phyloP scores from a whole-genome alignment of 1,139 yeast genomes.

The Eremothecium sinecaudum region DNA sequence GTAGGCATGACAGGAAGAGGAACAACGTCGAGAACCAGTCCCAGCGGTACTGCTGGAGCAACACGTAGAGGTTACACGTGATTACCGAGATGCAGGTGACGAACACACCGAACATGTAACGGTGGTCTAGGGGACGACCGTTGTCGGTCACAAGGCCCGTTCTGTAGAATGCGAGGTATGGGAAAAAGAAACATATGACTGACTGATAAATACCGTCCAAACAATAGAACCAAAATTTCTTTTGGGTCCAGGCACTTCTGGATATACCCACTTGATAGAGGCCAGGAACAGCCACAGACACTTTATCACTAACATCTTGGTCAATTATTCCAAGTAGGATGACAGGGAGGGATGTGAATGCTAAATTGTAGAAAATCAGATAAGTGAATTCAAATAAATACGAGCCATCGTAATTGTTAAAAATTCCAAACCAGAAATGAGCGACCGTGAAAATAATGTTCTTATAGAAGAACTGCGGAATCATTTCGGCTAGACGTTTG shows the following conservation, averaged over 20 bases:
- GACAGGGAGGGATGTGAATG: slow-evolving; percentile 89
- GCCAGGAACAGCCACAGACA: slow-evolving; percentile 83
- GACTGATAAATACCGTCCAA: slow-evolving; percentile 86
- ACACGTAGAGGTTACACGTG: slow-evolving; percentile 69
- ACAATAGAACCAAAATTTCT: slow-evolving; percentile 78
- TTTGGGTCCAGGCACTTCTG: slow-evolving; percentile 70
- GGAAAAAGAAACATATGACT: slow-evolving; percentile 74
- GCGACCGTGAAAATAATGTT: slow-evolving; percentile 83
- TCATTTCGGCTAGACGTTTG: slow-evolving; percentile 84
- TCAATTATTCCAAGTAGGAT: slow-evolving; percentile 85
- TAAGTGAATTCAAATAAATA: slow-evolving; percentile 88
- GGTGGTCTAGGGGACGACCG: slow-evolving; percentile 69
- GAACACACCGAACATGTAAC: slow-evolving; percentile 76
- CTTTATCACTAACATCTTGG: slow-evolving; percentile 80
- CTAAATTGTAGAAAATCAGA: slow-evolving; percentile 85
- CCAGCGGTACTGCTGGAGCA: slow-evolving; percentile 86
- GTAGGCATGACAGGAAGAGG: slow-evolving; percentile 51
- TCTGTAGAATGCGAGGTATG: slow-evolving; percentile 56
- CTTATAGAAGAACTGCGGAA: slow-evolving; percentile 87
- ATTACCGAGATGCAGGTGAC: slow-evolving; percentile 74
- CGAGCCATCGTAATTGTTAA: slow-evolving; percentile 79
- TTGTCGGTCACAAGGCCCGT: slow-evolving; percentile 48
- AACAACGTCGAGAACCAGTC: slow-evolving; percentile 74
- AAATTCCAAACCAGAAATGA: slow-evolving; percentile 88
- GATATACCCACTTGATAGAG: slow-evolving; percentile 77